Evolutionary conservation across 2,329 filamentous ascomycete species (phyloP).

Genomic region (Sporothrix curviconia): DNA sequence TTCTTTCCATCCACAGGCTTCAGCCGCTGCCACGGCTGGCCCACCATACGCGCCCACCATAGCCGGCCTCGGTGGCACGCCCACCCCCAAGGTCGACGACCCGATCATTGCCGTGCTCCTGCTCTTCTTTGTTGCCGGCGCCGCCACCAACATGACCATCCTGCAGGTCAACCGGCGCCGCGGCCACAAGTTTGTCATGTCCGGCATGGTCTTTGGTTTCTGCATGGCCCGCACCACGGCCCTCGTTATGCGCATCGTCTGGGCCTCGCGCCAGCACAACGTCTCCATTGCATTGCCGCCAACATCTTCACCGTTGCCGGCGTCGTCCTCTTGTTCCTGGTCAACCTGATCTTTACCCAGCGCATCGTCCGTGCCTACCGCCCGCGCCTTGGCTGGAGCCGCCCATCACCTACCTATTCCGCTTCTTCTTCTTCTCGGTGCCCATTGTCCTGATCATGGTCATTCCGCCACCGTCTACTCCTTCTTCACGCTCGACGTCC

Average conservation of each 20-base stretch:
- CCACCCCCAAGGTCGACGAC: slow-evolving; percentile 52
- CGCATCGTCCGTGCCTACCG: slow-evolving; percentile 68
- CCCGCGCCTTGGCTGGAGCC: slow-evolving; percentile 63
- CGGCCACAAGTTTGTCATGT: slow-evolving; percentile 55
- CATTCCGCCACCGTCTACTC: slow-evolving; percentile 57
- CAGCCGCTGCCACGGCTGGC: slow-evolving; percentile 14
- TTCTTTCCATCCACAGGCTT: too few relatives aligned
- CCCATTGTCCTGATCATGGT: slow-evolving; percentile 57
- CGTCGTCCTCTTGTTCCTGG: slow-evolving; percentile 66
- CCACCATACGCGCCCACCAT: slow-evolving; percentile 36
- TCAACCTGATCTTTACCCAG: slow-evolving; percentile 73
- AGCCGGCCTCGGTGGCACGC: slow-evolving; percentile 51
- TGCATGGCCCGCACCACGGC: slow-evolving; percentile 49
- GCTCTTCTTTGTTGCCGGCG: slow-evolving; percentile 47
- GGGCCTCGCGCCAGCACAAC: slow-evolving; percentile 38
- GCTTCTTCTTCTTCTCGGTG: slow-evolving; percentile 48
- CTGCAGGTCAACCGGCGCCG: slow-evolving; percentile 44
- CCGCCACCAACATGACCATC: slow-evolving; percentile 51
- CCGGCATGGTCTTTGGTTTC: slow-evolving; percentile 51
- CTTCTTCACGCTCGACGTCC: slow-evolving; percentile 57
- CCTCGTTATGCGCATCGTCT: slow-evolving; percentile 46
- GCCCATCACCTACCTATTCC: slow-evolving; percentile 46
- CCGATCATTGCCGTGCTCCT: slow-evolving; percentile 60
- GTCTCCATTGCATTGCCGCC: slow-evolving; percentile 48
- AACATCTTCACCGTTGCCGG: slow-evolving; percentile 67